These are phyloP conservation scores for Scenedesmus sp. DNA, from an alignment of 163 green algal genomes.

Conservation along the genomic window DNA sequence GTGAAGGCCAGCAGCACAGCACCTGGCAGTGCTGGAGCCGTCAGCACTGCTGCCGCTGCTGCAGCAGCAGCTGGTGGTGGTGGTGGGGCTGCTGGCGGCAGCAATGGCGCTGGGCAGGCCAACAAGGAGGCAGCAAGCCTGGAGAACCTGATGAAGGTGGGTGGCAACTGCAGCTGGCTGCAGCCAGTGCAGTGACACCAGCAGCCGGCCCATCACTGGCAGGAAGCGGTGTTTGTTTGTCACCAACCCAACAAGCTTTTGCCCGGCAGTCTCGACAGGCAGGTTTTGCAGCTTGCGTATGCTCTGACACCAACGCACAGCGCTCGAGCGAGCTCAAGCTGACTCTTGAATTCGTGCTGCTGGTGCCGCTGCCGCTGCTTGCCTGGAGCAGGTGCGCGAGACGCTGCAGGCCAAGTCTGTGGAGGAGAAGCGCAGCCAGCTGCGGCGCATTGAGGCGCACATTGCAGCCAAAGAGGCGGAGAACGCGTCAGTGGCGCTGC, in stretches of 20 bases:
- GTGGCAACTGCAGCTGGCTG: neutral
- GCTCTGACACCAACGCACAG: neutral
- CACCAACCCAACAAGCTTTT: too few species aligned
- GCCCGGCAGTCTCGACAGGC: too few species aligned
- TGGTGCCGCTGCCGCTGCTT: neutral
- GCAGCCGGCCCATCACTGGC: too few species aligned
- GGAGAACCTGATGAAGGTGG: slow-evolving; percentile 49
- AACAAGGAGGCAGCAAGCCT: slow-evolving; percentile 46
- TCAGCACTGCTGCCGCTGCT: neutral
- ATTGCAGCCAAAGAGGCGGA: slow-evolving; percentile 38
- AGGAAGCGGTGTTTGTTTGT: too few species aligned
- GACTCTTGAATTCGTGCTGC: neutral
- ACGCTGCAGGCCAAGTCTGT: slow-evolving; percentile 54
- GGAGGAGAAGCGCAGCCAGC: slow-evolving; percentile 34
- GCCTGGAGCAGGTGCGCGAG: slow-evolving; percentile 23
- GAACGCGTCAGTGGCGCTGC: slow-evolving; percentile 35
- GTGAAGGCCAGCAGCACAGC: slow-evolving; percentile 32
- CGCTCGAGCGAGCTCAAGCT: neutral
- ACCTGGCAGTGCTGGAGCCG: neutral
- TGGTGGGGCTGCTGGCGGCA: neutral
- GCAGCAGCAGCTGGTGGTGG: neutral
- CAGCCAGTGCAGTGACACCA: too few species aligned
- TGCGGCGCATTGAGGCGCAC: slow-evolving; percentile 16
- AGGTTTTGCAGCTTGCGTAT: neutral
- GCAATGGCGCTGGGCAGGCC: neutral